Evolutionary conservation across 129 eudicot species (phyloP).

Genomic region (Artemisia tridentata): DNA sequence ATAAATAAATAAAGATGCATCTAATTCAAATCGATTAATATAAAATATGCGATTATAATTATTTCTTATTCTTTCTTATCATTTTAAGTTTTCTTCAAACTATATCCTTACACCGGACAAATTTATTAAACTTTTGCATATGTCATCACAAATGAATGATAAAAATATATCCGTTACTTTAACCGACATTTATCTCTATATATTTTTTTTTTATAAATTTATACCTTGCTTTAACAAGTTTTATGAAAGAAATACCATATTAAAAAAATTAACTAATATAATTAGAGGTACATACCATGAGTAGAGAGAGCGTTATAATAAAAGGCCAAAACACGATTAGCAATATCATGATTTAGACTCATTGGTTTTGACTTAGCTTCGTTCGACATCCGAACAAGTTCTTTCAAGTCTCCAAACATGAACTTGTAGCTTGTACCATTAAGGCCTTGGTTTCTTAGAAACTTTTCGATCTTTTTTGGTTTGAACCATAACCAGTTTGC

Average conservation of each 20-base stretch:
- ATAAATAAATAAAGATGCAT: no score
- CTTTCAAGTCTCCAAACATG: slow-evolving; percentile 54
- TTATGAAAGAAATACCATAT: not conserved
- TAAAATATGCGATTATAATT: no score
- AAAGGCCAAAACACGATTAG: slow-evolving; percentile 45
- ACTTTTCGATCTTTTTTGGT: slow-evolving; percentile 48
- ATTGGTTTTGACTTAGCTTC: slow-evolving; percentile 45
- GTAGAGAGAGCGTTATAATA: slow-evolving; percentile 35
- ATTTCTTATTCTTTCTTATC: no score
- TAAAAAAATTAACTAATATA: not conserved
- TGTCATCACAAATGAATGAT: no score
- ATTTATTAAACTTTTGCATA: no score
- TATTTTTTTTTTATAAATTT: no score
- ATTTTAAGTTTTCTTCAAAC: no score
- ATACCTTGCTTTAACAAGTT: no score
- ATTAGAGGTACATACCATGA: slow-evolving; percentile 33
- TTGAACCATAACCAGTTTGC: slow-evolving; percentile 54
- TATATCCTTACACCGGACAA: no score
- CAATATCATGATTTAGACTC: slow-evolving; percentile 32
- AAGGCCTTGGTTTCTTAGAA: slow-evolving; percentile 51
- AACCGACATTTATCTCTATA: no score
- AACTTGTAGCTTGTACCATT: slow-evolving; percentile 47
- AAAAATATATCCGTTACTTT: no score
- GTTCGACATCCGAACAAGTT: slow-evolving; percentile 32
- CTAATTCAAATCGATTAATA: no score